Evolutionary conservation across 306 rosid genomes (phyloP).

Genomic region (Fragaria vesca): DNA sequence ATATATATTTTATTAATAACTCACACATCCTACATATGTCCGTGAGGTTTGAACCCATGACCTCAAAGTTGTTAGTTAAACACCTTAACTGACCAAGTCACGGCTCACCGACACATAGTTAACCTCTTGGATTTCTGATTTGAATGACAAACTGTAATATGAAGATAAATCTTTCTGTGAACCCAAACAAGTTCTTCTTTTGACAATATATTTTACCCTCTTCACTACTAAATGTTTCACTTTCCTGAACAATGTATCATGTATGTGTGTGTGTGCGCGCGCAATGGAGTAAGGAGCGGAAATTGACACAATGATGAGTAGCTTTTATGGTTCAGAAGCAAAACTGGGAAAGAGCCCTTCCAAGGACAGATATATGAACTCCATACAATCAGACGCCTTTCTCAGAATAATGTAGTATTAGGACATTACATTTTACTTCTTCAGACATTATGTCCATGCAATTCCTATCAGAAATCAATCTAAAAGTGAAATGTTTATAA

Average conservation of each 20-base stretch:
- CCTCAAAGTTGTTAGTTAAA: no score
- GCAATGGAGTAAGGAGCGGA: not conserved
- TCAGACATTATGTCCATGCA: not conserved
- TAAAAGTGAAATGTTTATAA: not conserved
- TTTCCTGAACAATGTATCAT: not conserved
- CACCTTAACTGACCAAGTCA: no score
- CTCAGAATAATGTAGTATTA: not conserved
- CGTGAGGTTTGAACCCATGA: no score
- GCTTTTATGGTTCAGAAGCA: not conserved
- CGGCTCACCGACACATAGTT: not conserved
- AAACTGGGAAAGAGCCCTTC: not conserved
- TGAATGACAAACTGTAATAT: not conserved
- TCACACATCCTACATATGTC: no score
- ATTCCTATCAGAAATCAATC: not conserved
- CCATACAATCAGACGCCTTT: conserved; percentile 2
- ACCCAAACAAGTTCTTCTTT: not conserved
- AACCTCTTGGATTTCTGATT: not conserved
- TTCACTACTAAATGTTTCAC: conserved; percentile 1
- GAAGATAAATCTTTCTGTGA: not conserved
- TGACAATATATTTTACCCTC: not conserved
- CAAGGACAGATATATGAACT: not conserved
- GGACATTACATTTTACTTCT: not conserved
- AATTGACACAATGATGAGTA: not conserved
- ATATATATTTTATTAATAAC: no score
- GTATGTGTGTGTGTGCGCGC: not conserved